Conservation (phyloP, 192 early-diverging fungal species). For the Umbelopsis sp. region DNA sequence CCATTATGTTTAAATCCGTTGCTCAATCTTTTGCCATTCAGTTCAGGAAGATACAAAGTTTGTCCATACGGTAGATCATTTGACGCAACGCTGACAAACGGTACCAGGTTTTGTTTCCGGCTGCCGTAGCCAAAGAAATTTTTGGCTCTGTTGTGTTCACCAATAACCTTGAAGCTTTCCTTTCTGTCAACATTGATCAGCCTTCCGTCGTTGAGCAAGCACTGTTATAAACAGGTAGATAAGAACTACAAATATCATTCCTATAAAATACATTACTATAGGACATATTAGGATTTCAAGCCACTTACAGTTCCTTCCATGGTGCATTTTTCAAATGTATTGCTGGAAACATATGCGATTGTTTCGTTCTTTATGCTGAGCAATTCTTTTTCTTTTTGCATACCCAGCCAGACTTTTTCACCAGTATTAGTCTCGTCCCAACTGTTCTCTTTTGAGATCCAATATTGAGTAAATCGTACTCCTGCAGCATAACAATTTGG, state of each 20-base stretch:
- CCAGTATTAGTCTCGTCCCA: conserved; percentile 34
- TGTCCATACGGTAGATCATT: conserved; percentile 36
- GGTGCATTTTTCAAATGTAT: conserved; percentile 22
- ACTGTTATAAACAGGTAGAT: neutral
- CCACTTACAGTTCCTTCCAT: conserved; percentile 36
- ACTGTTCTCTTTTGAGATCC: conserved; percentile 39
- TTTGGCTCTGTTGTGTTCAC: neutral
- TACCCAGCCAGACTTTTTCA: conserved; percentile 16
- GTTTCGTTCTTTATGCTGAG: neutral
- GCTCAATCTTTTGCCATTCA: conserved; percentile 24
- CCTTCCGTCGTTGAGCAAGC: conserved; percentile 20
- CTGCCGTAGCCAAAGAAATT: conserved; percentile 16
- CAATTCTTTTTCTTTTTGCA: neutral
- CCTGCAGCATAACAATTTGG: conserved; percentile 18
- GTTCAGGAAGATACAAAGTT: conserved; percentile 27
- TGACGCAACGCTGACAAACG: conserved; percentile 37
- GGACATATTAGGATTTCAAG: neutral
- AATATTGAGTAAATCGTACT: conserved; percentile 27
- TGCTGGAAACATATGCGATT: conserved; percentile 12
- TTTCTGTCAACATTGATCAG: conserved; percentile 22
- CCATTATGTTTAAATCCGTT: conserved; percentile 40
- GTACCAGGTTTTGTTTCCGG: conserved; percentile 22
- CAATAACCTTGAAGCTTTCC: conserved; percentile 20
- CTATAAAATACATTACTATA: too few relatives aligned
- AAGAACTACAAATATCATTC: too few relatives aligned